Base-by-base conservation (phyloP, 1,284 basidiomycete species). In the Singerocomus rubriflavus region DNA sequence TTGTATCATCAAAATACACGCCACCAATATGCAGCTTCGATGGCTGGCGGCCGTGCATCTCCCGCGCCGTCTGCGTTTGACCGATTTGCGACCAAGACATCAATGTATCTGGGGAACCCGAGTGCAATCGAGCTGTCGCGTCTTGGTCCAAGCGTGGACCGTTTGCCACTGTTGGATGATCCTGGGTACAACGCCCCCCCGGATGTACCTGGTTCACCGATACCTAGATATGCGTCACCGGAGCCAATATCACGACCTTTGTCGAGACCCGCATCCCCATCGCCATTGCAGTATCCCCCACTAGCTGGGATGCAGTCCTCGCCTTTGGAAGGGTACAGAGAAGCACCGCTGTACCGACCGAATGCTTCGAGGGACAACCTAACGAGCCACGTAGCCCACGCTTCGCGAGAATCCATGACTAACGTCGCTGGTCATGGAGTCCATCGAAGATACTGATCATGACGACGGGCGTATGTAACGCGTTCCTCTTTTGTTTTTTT, bases 91-190 rank as follows among this genome's bases (percentile, higher is more conserved):
- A 65, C 71, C 14, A 68, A 71, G 32, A 77, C 78, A 1, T 65
- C 69, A 10, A 50, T 52, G 34, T 59, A 60, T 40, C 65, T 64
- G 16, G 54, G 17, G 9, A 58, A 38, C 10, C 70, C 57, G 46
- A 65, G 68, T 27, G 73, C 82, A 31, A 81, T 85, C 43, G 85
- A 87, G 63, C 71, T 88, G 54, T 64, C 74, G 5, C 73, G 75
- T 21, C 64, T 85, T 37, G 78, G 79, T 49, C 65, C 70, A 6
- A 78, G 78, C 56, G 71, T 74, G 41, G 82, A 85, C 50, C 65
- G 72, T 16, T 61, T 75, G 50, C 85, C 85, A 3, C 63, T 88
- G 13, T 72, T 88, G 37, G 67, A 65, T 36, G 64, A 67, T 31
- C 52, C 64, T 31, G 60, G 57, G 8, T 65, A 65, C 32, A 61